Evolutionary conservation across 176 grass and related monocot species (phyloP), one percentile per base, ranked within the genome.

Genomic region (Bromus sterilis): DNA sequence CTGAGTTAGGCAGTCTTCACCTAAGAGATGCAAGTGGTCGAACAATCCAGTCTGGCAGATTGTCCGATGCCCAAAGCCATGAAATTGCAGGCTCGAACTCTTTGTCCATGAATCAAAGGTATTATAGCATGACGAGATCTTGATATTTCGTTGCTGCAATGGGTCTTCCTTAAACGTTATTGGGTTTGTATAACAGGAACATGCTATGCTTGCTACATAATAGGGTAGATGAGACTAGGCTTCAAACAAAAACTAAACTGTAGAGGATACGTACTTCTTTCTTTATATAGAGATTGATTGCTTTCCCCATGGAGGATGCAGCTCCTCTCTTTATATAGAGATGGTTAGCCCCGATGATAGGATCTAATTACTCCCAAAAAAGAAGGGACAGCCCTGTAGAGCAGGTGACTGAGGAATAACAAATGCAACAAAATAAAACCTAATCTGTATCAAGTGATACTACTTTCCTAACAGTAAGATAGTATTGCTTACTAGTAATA

Each of bases 61-160:
- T 84, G 80, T 63, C 67, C 31, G 71, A 82, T 89, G 80, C 56
- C 46, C 88, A 90, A 87, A 88, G 80, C 64, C 90, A 89, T 86
- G 83, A 46, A 78, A 71, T 78, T 67, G 24, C 79, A 78, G 88
- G 51, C 53, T 90, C 87, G 57, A 89, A 88, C 33, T 77, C 86
- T 82, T 55, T 88, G 21, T 81, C 76, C 46, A 73, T 87, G 67
- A 91, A 90, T 86, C 83, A 87, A 65, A 99, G 96, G 96, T 95
- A 91, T 78, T 5, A 4, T 74, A 20, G 11, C 36, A 71, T 71
- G 39, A 71, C 18, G 39, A 44, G 39, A 28, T 9, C 25, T 69
- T 63, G 56, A 62, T 26, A 78, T 76, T 69, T 72, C 34, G 23
- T 78, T 64, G 33, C 39, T 75, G 42, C 18, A 73, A 9, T 29